Evolutionary conservation across 768 basidiomycete genomes (phyloP).

Genomic region (Rhizopogon vinicolor): DNA sequence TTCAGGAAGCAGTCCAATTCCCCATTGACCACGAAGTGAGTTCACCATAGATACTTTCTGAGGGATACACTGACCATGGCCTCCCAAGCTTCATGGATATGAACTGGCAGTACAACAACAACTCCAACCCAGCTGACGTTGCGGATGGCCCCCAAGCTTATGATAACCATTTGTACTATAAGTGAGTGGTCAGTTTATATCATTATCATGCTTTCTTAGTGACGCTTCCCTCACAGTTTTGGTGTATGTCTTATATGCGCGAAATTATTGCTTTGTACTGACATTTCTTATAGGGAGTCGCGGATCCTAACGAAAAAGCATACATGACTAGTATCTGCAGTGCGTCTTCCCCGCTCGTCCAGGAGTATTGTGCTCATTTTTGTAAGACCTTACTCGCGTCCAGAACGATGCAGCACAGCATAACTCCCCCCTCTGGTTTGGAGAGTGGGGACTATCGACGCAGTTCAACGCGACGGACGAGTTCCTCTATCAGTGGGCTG

Average conservation of each 20-base stretch:
- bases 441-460: conserved; percentile 61
- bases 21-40: conserved; percentile 36
- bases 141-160: conserved; percentile 67
- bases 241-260: conserved; percentile 37
- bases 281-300: conserved; percentile 51
- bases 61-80: background rate
- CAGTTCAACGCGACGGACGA: conserved; percentile 59
- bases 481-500: conserved; percentile 66
- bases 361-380: background rate
- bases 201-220: background rate
- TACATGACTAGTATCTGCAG: conserved; percentile 71
- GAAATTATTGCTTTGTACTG: background rate
- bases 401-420: conserved; percentile 39
- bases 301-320: conserved; percentile 55
- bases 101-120: conserved; percentile 70
- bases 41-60: background rate
- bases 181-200: conserved; percentile 32
- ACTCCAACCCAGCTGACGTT: conserved; percentile 67
- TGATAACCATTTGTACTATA: conserved; percentile 79
- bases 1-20: conserved; percentile 12
- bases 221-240: conserved; percentile 34
- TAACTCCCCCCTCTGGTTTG: conserved; percentile 50
- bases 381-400: conserved; percentile 55
- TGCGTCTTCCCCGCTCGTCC: conserved; percentile 27
- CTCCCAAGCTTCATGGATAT: conserved; percentile 72